These are phyloP conservation scores for Xylaria sp. DNA, from an alignment of 2,329 filamentous ascomycete species.

Conservation along the genomic window DNA sequence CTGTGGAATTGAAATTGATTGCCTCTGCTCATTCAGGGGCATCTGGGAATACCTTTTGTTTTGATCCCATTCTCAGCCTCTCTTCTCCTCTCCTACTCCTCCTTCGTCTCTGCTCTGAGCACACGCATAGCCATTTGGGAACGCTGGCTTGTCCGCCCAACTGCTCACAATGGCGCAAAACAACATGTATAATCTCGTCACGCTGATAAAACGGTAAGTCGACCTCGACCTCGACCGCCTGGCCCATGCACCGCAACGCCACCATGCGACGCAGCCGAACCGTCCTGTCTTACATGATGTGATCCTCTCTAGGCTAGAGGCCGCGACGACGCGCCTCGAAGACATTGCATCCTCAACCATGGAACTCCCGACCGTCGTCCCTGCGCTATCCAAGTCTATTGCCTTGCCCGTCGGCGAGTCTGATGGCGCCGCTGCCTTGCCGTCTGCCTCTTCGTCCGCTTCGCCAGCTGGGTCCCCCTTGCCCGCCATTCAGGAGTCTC, in stretches of 20 bases:
- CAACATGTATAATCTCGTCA: slow-evolving; percentile 95
- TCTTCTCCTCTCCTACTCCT: neutral
- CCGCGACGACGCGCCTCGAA: slow-evolving; percentile 90
- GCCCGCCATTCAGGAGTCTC: slow-evolving; percentile 43
- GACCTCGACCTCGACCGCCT: neutral
- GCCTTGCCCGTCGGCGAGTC: slow-evolving; percentile 35
- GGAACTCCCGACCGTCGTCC: slow-evolving; percentile 51
- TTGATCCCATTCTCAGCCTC: neutral
- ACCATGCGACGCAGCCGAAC: slow-evolving; percentile 9
- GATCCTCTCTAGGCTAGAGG: slow-evolving; percentile 70
- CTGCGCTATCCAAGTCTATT: slow-evolving; percentile 40
- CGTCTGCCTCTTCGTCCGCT: slow-evolving; percentile 35
- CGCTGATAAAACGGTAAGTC: slow-evolving; percentile 91
- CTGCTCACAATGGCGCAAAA: slow-evolving; percentile 57
- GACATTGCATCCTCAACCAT: slow-evolving; percentile 80
- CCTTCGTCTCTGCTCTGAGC: neutral
- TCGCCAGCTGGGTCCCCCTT: slow-evolving; percentile 33
- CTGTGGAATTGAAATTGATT: slow-evolving; percentile 1
- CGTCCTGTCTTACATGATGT: slow-evolving; percentile 40
- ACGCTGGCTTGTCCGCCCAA: neutral
- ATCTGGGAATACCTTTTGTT: neutral
- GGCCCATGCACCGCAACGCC: too few relatives aligned
- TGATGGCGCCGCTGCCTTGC: slow-evolving; percentile 31
- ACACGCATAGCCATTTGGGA: neutral
- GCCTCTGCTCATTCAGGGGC: slow-evolving; percentile 4